phyloP scores from a whole-genome alignment of 345 rosid genomes.

The Populus deltoides region DNA sequence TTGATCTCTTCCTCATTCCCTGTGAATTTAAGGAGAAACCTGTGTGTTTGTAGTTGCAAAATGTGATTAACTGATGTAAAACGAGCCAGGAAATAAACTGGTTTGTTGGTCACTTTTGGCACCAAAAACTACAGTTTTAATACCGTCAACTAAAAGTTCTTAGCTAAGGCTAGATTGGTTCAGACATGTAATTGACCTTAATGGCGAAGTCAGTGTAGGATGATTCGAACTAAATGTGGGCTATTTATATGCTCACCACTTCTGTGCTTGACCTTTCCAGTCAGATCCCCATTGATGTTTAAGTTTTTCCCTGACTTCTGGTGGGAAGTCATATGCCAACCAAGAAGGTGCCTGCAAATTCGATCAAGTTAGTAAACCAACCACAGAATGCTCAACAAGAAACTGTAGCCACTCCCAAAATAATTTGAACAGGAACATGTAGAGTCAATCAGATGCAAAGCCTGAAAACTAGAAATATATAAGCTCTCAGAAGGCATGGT shows the following conservation, averaged over 20 bases:
- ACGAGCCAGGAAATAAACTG: neutral
- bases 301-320: slow-evolving; percentile 80
- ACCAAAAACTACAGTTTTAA: neutral
- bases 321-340: slow-evolving; percentile 91
- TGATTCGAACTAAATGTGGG: neutral
- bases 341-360: slow-evolving; percentile 65
- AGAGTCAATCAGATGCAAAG: slow-evolving; percentile 1
- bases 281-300: slow-evolving; percentile 78
- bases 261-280: slow-evolving; percentile 99
- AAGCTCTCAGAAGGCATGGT: neutral
- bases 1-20: slow-evolving; percentile 86
- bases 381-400: neutral
- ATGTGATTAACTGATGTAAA: neutral
- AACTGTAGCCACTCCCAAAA: neutral
- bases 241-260: slow-evolving; percentile 55
- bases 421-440: neutral
- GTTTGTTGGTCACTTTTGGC: neutral
- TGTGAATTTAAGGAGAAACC: slow-evolving; percentile 82
- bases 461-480: neutral
- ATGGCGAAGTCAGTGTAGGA: neutral
- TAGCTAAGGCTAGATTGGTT: neutral
- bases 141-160: neutral
- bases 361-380: neutral
- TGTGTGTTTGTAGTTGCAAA: slow-evolving; percentile 16
- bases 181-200: neutral